A percentile compares a stretch with the other conserved stretches of the same genome.
phyloP scores from a whole-genome alignment of 768 basidiomycete species.

The Phylloporus sp. region DNA sequence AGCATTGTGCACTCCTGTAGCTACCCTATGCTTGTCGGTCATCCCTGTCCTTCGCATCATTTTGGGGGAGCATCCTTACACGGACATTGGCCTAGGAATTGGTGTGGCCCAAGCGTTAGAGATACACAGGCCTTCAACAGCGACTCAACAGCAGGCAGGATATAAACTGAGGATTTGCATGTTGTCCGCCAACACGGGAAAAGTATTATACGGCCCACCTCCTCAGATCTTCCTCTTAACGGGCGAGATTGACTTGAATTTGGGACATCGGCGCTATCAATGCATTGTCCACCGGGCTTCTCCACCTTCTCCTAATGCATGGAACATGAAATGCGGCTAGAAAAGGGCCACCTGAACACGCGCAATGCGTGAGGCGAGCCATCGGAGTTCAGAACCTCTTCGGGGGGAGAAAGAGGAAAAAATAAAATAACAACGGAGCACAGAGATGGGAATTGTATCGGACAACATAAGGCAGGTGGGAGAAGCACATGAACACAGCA shows the following conservation, averaged over 20 bases:
- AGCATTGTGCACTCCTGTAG: no score
- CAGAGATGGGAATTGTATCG: no score
- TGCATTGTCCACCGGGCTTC: not conserved
- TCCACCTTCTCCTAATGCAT: no score
- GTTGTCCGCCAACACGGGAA: not conserved
- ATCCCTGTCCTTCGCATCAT: no score
- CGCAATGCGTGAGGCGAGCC: not conserved
- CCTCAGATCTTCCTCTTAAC: not conserved
- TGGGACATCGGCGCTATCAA: not conserved
- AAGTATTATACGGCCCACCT: not conserved
- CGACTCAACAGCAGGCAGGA: not conserved
- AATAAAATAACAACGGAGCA: no score
- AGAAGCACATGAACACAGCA: not conserved
- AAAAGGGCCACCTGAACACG: not conserved
- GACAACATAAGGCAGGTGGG: not conserved
- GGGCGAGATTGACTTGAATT: not conserved
- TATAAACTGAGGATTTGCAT: not conserved
- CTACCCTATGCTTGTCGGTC: no score
- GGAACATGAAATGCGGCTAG: not conserved
- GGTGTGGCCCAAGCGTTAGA: no score
- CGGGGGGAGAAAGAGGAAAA: not conserved
- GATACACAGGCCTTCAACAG: no score
- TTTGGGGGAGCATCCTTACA: no score
- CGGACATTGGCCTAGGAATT: no score
- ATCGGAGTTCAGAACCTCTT: not conserved